Evolutionary conservation across 2,329 filamentous ascomycete genomes (phyloP).

Genomic region (Beauveria medogensis): DNA sequence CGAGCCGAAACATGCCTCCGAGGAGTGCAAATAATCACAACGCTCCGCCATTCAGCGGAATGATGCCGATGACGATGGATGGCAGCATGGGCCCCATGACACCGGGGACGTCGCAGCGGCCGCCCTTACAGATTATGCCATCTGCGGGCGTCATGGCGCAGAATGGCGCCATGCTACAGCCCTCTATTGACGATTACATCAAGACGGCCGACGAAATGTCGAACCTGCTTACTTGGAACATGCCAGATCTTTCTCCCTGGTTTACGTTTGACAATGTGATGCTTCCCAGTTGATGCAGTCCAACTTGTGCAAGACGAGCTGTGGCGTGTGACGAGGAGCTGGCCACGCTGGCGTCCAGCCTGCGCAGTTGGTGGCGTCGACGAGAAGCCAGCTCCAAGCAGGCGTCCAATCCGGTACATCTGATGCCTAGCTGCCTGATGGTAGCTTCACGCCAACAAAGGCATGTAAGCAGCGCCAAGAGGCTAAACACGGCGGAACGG

Average conservation of each 20-base stretch:
- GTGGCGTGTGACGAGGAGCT: not conserved
- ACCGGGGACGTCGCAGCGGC: constrained; percentile 3
- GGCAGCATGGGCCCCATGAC: constrained; percentile 1
- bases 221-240: constrained; percentile 18
- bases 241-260: constrained; percentile 15
- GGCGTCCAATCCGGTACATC: not conserved
- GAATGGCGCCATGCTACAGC: constrained; percentile 12
- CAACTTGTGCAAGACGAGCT: not conserved
- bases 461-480: constrained; percentile 8
- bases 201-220: constrained; percentile 20
- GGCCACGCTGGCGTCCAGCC: not conserved
- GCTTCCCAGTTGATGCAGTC: not conserved
- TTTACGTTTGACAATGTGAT: constrained; percentile 9
- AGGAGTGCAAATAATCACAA: not conserved
- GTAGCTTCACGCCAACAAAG: not conserved
- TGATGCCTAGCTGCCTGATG: not conserved
- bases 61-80: constrained; percentile 10
- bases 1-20: constrained; percentile 7
- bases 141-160: constrained; percentile 14
- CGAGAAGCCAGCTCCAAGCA: not conserved
- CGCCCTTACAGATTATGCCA: constrained; percentile 13
- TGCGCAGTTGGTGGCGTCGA: not conserved
- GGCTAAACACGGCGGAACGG: not conserved
- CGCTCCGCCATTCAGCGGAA: constrained; percentile 2
- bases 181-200: constrained; percentile 18